Conservation (phyloP, 768 basidiomycete genomes). For the Termitomyces sp. region DNA sequence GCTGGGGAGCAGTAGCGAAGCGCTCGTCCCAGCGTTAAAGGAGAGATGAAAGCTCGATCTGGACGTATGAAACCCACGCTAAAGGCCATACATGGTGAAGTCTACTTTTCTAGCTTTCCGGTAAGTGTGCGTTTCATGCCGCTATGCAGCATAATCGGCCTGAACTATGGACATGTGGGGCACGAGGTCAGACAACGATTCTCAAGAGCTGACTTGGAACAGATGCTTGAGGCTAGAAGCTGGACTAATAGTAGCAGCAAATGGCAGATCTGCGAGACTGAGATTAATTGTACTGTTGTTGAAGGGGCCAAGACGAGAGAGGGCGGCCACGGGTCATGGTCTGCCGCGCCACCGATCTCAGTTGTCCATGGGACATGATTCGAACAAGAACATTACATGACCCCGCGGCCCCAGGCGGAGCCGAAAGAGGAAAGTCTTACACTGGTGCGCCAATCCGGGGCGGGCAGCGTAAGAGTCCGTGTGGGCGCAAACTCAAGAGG, state of each 20-base stretch:
- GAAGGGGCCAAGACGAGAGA: not conserved
- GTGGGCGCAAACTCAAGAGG: not conserved
- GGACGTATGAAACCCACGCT: not conserved
- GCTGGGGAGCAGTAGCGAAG: not conserved
- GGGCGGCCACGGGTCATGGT: not conserved
- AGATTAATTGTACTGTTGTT: not conserved
- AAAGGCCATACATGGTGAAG: not conserved
- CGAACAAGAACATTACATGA: not conserved
- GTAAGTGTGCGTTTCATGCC: not conserved
- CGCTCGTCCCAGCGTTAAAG: not conserved
- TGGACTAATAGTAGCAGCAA: not conserved
- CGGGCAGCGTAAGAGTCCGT: not conserved
- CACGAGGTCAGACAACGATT: not conserved
- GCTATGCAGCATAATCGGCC: not conserved
- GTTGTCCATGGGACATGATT: not conserved
- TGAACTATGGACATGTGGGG: not conserved
- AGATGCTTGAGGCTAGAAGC: not conserved
- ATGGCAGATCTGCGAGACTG: not conserved
- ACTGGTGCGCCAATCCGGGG: too few species aligned
- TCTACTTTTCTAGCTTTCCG: too few species aligned
- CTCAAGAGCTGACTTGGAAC: not conserved
- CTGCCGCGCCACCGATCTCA: not conserved
- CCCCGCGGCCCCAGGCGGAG: not conserved
- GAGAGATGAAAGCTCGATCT: not conserved
- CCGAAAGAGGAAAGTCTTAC: not conserved